Evolutionary conservation across 805 yeast species (phyloP), one percentile per base, ranked within the genome.

Genomic region (Cyberlindnera suaveolens): DNA sequence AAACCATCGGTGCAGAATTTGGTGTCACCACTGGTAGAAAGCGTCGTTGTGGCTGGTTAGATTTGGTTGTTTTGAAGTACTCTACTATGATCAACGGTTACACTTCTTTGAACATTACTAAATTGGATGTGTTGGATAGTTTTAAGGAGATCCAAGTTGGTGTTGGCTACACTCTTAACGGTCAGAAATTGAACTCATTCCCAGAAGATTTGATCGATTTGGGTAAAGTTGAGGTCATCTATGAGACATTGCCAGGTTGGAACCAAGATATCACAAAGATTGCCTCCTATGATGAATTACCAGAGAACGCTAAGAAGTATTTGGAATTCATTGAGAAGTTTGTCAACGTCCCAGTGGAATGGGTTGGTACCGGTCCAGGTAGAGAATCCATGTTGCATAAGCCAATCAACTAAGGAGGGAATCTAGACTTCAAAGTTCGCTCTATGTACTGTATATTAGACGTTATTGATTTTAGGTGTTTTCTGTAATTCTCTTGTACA

Each of bases 21-120:
- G 99, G 99, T 68, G 99, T 93, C 55, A 93, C 99, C 51, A 93
- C 99, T 31, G 99, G 99, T 54, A 83, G 99, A 72, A 89, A 90
- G 77, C 85, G 99, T 74, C 82, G 99, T 70, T 93, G 99, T 67
- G 99, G 99, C 45, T 93, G 99, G 99, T 80, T 93, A 62, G 99
- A 93, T 68, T 73, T 93, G 57, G 98, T 93, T 19, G 96, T 93
- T 23, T 72, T 93, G 66, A 86, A 85, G 65, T 91, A 93, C 70
- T 88, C 97, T 32, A 80, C 89, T 45, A 67, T 82, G 62, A 87
- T 93, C 65, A 93, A 93, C 62, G 99, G 99, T 44, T 93, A 91
- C 77, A 93, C 99, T 38, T 76, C 85, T 40, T 73, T 93, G 63
- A 93, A 93, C 75, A 83, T 93, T 63, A 93, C 99, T 56, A 93